A percentile compares a stretch with the other conserved stretches of the same genome.
Conservation (phyloP, 805 yeast species). For the Lipomyces chichibuensis region DNA sequence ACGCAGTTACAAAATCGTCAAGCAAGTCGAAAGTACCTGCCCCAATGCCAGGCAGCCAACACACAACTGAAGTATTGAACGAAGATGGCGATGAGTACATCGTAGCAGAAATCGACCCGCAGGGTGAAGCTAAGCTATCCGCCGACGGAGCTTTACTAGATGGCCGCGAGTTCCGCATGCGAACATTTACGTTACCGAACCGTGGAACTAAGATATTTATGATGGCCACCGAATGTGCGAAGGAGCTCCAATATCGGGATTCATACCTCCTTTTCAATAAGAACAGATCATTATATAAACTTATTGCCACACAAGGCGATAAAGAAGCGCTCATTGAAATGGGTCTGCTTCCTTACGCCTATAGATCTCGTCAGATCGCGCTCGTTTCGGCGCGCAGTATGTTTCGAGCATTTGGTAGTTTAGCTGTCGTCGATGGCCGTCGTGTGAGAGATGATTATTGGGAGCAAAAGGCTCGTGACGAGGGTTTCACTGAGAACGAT, state of each 20-base stretch:
- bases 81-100: conserved; percentile 45
- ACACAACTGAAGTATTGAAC: conserved; percentile 31
- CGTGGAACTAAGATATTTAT: conserved; percentile 48
- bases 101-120: conserved; percentile 44
- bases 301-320: conserved; percentile 47
- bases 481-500: conserved; percentile 52
- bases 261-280: conserved; percentile 56
- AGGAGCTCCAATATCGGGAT: conserved; percentile 52
- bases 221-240: conserved; percentile 49
- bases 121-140: conserved; percentile 53
- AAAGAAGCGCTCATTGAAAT: conserved; percentile 45
- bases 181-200: conserved; percentile 49
- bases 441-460: conserved; percentile 61
- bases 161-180: conserved; percentile 48
- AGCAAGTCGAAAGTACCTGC: conserved; percentile 11
- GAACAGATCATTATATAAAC: conserved; percentile 47
- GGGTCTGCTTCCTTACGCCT: conserved; percentile 42
- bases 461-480: conserved; percentile 51
- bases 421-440: conserved; percentile 51
- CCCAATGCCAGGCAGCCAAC: conserved; percentile 25
- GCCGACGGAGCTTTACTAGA: conserved; percentile 47
- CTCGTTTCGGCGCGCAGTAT: conserved; percentile 51
- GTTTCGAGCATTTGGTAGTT: conserved; percentile 56
- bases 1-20: conserved; percentile 1
- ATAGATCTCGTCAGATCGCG: conserved; percentile 44